Conservation (phyloP, 352 stramenopile species). For the Globisporangium abappressorium region DNA sequence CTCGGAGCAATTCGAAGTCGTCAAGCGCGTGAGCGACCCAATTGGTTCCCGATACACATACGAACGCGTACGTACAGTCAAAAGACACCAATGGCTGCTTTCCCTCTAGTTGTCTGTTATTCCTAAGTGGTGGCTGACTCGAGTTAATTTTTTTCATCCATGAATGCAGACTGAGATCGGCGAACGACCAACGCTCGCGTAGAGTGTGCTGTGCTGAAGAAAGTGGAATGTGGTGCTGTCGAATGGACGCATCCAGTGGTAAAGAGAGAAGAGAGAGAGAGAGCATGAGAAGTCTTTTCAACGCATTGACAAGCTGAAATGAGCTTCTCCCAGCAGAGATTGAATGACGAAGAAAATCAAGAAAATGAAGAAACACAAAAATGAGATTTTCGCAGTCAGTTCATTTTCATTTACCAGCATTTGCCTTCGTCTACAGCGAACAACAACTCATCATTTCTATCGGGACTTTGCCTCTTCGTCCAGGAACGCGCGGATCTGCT, state of each 20-base stretch:
- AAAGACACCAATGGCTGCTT: too few relatives aligned
- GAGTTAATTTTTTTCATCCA: background rate
- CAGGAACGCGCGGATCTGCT: slow-evolving; percentile 47
- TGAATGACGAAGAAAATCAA: background rate
- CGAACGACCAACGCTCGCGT: slow-evolving; percentile 54
- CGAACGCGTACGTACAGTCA: slow-evolving; percentile 36
- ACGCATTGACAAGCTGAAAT: background rate
- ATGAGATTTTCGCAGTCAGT: background rate
- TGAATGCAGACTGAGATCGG: slow-evolving; percentile 48
- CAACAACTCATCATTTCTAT: background rate
- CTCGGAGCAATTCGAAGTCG: slow-evolving; percentile 36
- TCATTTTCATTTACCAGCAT: background rate
- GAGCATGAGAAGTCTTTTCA: slow-evolving; percentile 1
- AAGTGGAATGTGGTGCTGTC: background rate
- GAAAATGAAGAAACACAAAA: slow-evolving; percentile 12
- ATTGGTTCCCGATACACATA: slow-evolving; percentile 47
- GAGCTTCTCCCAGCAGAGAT: background rate
- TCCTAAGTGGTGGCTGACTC: background rate
- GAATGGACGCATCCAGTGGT: background rate
- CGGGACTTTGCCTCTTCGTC: slow-evolving; percentile 1
- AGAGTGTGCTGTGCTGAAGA: slow-evolving; percentile 13
- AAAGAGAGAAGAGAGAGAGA: slow-evolving; percentile 1
- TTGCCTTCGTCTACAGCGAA: background rate
- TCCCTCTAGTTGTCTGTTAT: too few relatives aligned
- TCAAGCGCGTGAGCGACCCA: slow-evolving; percentile 42